Evolutionary conservation across 2,329 filamentous ascomycete species (phyloP).

Genomic region (Pseudonectria buxi): DNA sequence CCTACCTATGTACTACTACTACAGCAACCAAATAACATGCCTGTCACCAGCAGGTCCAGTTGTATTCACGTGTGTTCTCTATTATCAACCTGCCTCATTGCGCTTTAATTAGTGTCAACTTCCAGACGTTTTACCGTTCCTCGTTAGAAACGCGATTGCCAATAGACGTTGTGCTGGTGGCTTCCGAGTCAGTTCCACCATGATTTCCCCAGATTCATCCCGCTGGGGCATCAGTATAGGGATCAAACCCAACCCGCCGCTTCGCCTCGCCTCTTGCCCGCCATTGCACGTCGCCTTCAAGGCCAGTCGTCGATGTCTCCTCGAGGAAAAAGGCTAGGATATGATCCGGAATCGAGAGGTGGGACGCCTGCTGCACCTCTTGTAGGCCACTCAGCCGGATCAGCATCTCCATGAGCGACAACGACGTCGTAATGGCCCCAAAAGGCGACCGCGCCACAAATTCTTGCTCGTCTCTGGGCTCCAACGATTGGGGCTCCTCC

Average conservation of each 20-base stretch:
- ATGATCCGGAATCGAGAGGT: conserved; percentile 85
- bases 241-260: conserved; percentile 48
- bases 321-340: conserved; percentile 81
- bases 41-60: too few species aligned
- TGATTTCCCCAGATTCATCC: conserved; percentile 3
- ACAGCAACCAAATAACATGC: too few species aligned
- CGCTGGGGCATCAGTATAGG: conserved; percentile 41
- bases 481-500: neutral
- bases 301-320: conserved; percentile 47
- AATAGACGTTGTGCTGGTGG: too few species aligned
- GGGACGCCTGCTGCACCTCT: conserved; percentile 84
- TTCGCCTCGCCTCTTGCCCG: conserved; percentile 40
- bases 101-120: too few species aligned
- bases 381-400: conserved; percentile 80
- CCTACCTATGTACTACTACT: neutral
- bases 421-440: conserved; percentile 46
- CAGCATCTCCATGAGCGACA: conserved; percentile 80
- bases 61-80: too few species aligned
- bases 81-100: too few species aligned
- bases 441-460: conserved; percentile 40
- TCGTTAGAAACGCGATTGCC: too few species aligned
- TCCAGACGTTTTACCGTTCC: too few species aligned
- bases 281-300: conserved; percentile 39
- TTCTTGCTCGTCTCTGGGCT: conserved; percentile 16
- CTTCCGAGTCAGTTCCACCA: too few species aligned